Evolutionary conservation across 257 asterid species (phyloP), one percentile per base, ranked within the genome.

Genomic region (Solanum chiquidenum): DNA sequence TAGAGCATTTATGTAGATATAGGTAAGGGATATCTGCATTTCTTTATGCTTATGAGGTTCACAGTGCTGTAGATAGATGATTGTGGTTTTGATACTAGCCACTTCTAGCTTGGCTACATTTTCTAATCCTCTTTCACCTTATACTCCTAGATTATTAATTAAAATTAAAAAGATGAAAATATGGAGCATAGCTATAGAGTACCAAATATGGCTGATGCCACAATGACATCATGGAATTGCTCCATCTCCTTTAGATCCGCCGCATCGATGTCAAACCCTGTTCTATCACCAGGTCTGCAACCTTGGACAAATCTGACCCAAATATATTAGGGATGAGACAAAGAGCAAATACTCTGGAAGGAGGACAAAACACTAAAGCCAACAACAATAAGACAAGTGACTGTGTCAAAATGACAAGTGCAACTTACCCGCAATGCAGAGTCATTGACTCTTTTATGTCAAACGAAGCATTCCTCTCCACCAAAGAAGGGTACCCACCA

Each of bases 141-240:
- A 46, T 46, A 35, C 49, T 35, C 31, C 49, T 74, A 49, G 42
- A 80, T 80, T 49, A 46, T 14, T n/a, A 79, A 25, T 14, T 1
- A 46, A 55, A 14, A 80, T 16, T 2, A 16, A 16, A 80, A 37
- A 87, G 79, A 89, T 20, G 73, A 85, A 85, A 89, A 27, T 74
- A 27, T 74, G 25, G 74, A 91, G 86, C 62, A 85, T 71, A 91
- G 86, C 85, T 64, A 91, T 88, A 88, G 89, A 64, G 68, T 97
- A 96, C 99, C 99, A 91, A 96, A 97, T 94, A 97, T 93, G 87
- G 99, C 99, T 58, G 99, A 97, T 89, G 98, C 98, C 86, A 97
- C 98, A 92, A 97, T 93, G 89, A 95, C 95, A 58, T 95, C 98
- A 82, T 93, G 95, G 90, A 88, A 92, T 90, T 93, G 92, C 88